Percentiles rank a stretch among this genome's conserved stretches.
Evolutionary conservation across 2,329 filamentous ascomycete species (phyloP).

Genomic region (Botryotinia convoluta): DNA sequence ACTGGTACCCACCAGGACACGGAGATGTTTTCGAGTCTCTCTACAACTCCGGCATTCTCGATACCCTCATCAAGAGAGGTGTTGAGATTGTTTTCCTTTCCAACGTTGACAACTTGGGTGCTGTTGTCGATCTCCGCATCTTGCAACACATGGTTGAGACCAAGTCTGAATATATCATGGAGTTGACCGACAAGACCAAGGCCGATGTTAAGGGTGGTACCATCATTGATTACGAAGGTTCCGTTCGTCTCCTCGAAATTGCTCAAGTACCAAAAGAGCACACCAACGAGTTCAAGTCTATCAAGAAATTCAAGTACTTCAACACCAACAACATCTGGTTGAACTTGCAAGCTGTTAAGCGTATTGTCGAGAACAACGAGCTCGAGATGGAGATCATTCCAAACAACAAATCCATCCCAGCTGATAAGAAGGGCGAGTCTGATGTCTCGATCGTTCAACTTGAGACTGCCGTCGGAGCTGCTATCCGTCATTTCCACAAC

Average conservation of each 20-base stretch:
- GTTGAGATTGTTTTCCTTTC: slow-evolving; percentile 98
- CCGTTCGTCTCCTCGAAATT: slow-evolving; percentile 94
- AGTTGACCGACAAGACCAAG: slow-evolving; percentile 99
- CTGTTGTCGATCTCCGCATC: slow-evolving; percentile 95
- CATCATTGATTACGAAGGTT: slow-evolving; percentile 99
- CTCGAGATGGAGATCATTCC: slow-evolving; percentile 99
- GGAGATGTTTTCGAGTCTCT: slow-evolving; percentile 99
- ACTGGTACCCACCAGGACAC: slow-evolving; percentile 99
- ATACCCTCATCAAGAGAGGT: slow-evolving; percentile 90
- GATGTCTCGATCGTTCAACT: slow-evolving; percentile 97
- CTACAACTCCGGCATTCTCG: slow-evolving; percentile 97
- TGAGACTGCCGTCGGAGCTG: slow-evolving; percentile 96
- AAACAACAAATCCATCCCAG: slow-evolving; percentile 97
- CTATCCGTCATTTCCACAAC: slow-evolving; percentile 98
- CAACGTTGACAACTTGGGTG: slow-evolving; percentile 98
- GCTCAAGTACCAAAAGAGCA: slow-evolving; percentile 99
- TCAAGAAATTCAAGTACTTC: slow-evolving; percentile 99
- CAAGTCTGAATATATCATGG: slow-evolving; percentile 98
- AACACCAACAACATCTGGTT: slow-evolving; percentile 99
- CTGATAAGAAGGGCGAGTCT: slow-evolving; percentile 99
- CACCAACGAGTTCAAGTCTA: slow-evolving; percentile 99
- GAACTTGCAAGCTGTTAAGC: slow-evolving; percentile 96
- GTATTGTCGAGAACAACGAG: slow-evolving; percentile 97
- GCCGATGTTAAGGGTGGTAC: slow-evolving; percentile 99
- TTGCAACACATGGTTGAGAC: slow-evolving; percentile 99